A percentile compares a stretch with the other conserved stretches of the same genome.
Evolutionary conservation across 1,284 basidiomycete species (phyloP).

Genomic region (Moesziomyces sp.): DNA sequence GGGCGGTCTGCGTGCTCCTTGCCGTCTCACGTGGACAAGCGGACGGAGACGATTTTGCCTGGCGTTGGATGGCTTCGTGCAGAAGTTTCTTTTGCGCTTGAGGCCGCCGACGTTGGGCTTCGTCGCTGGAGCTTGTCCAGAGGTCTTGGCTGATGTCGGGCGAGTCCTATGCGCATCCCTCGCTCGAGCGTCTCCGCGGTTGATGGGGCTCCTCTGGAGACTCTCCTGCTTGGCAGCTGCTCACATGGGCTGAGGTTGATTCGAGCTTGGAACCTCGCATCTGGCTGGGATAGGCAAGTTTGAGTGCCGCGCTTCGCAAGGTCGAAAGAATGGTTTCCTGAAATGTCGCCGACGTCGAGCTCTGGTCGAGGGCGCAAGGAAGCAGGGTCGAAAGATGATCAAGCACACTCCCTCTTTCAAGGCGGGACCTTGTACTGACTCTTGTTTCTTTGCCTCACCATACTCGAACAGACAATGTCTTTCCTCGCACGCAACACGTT

Average conservation of each 20-base stretch:
- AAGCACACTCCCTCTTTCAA: neutral
- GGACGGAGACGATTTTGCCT: conserved; percentile 28
- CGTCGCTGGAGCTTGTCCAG: conserved; percentile 36
- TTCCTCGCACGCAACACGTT: conserved; percentile 39
- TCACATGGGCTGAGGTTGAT: conserved; percentile 34
- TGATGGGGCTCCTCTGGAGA: conserved; percentile 25
- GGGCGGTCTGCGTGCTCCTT: conserved; percentile 57
- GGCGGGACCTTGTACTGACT: conserved; percentile 2
- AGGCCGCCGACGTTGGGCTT: conserved; percentile 17
- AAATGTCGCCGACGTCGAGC: conserved; percentile 30
- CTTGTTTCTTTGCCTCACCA: neutral
- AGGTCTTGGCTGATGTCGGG: conserved; percentile 38
- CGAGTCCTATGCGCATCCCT: conserved; percentile 55
- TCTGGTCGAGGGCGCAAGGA: neutral
- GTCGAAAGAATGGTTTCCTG: conserved; percentile 58
- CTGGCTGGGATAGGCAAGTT: conserved; percentile 43
- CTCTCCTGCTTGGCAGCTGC: conserved; percentile 48
- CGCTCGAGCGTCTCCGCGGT: conserved; percentile 44
- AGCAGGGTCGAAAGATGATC: neutral
- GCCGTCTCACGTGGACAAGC: conserved; percentile 39
- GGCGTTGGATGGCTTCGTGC: conserved; percentile 19
- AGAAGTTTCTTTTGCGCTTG: conserved; percentile 22
- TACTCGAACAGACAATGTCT: conserved; percentile 14
- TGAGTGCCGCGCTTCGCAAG: conserved; percentile 52
- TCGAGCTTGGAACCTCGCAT: conserved; percentile 49